Evolutionary conservation across 148 eudicot species (phyloP).

Genomic region (Rhododendron griersonianum): DNA sequence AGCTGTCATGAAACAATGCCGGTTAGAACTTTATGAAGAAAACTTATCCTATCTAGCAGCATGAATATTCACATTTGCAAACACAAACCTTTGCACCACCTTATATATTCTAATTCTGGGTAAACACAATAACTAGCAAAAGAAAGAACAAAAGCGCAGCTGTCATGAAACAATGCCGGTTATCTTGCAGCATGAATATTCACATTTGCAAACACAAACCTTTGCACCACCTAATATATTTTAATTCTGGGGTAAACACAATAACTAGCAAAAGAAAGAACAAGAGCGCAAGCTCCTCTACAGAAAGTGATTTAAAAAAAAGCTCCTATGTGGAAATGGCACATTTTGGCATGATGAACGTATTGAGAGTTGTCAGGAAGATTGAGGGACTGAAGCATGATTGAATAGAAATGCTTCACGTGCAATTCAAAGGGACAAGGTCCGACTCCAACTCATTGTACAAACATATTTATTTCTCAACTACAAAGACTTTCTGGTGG

Average conservation of each 20-base stretch:
- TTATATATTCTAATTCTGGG: not conserved
- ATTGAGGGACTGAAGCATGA: not conserved
- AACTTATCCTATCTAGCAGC: not conserved
- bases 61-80: not conserved
- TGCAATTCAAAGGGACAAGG: not conserved
- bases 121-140: not conserved
- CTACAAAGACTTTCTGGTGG: not conserved
- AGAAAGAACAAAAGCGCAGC: not conserved
- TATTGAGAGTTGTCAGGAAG: not conserved
- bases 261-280: not conserved
- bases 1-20: conserved; percentile 40
- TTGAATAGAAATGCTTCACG: not conserved
- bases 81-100: not conserved
- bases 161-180: no score
- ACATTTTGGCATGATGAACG: not conserved
- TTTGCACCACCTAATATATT: not conserved
- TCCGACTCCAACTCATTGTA: not conserved
- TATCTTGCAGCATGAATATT: not conserved
- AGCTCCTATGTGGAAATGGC: not conserved
- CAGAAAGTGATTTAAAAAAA: no score
- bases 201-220: not conserved
- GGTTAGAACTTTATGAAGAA: conserved; percentile 6
- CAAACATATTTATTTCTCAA: not conserved
- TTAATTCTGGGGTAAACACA: not conserved
- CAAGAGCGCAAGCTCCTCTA: not conserved